A percentile compares a stretch with the other conserved stretches of the same genome.
Conservation (phyloP, 1,139 yeast genomes). For the Entelexis paramagnoliae region DNA sequence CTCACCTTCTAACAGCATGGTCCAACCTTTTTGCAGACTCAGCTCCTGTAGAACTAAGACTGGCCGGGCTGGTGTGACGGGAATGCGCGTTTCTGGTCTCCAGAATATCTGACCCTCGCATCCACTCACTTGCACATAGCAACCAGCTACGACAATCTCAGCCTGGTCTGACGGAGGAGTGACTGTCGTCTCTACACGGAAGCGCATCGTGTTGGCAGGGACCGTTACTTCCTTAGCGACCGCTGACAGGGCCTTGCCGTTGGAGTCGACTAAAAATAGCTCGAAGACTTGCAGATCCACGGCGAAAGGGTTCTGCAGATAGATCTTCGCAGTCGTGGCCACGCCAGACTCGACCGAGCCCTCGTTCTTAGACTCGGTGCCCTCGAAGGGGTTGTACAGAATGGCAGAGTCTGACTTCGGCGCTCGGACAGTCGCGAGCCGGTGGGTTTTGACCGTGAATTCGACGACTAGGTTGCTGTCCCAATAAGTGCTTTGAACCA, state of each 20-base stretch:
- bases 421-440: constrained; percentile 10
- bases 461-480: constrained; percentile 58
- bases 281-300: constrained; percentile 59
- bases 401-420: constrained; percentile 24
- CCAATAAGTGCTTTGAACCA: constrained; percentile 43
- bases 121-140: constrained; percentile 40
- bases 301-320: constrained; percentile 69
- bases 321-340: constrained; percentile 34
- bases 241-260: constrained; percentile 15
- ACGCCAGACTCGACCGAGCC: constrained; percentile 37
- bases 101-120: constrained; percentile 35
- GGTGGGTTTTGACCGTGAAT: constrained; percentile 31
- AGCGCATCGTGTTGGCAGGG: constrained; percentile 36
- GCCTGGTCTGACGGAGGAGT: constrained; percentile 39
- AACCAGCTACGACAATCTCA: constrained; percentile 35
- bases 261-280: constrained; percentile 29
- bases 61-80: constrained; percentile 60
- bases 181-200: constrained; percentile 35
- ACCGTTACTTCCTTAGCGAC: constrained; percentile 27
- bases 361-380: constrained; percentile 40
- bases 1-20: constrained; percentile 79
- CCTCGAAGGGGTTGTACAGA: constrained; percentile 37
- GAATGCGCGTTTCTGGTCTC: constrained; percentile 27
- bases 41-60: constrained; percentile 44
- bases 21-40: constrained; percentile 53